Base-by-base conservation (phyloP, 2,329 filamentous ascomycete genomes). In the Aspergillus pseudonomiae region DNA sequence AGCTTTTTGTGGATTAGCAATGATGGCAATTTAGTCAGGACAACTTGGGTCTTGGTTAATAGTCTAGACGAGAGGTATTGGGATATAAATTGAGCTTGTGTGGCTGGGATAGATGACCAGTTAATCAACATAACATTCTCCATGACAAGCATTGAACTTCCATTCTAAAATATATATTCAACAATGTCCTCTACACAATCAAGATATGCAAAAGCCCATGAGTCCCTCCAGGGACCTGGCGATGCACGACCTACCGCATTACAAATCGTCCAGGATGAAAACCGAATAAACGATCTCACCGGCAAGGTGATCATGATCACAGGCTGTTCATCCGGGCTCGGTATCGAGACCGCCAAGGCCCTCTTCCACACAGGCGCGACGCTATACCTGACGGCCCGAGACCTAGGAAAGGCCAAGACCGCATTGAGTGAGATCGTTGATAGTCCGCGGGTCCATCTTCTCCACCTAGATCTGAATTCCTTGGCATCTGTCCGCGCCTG, bases 341-440 rank as follows among this genome's bases (percentile, higher is more conserved):
- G 82, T 16, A 63, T 79, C 28, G 78, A 83, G 62, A 82, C 80
- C 10, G 79, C 77, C 48, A 52, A 2, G 74, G 76, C 21, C 82
- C 82, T 85, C 28, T 70, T 74, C 16, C 70, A 76, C 19, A 71
- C 63, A 9, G 69, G 62, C 4, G 79, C 78, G 0, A 75, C 64
- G 0, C 60, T 82, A 11, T 79, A 75, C 54, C 65, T 78, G 1
- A 74, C 76, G 0, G 78, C 72, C 0, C 71, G 80, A 3, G 69
- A 80, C 57, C 46, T 78, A 1, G 60, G 62, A 19, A 80, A 78
- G 59, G 77, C 73, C 10, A 68, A 73, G 61, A 57, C 63, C 16
- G 71, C 72, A 12, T 63, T 74, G 4, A 61, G 59, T 58, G 68
- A 58, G n/a, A 62, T 73, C 30, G 58, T 60, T 6, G 43, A 62